These are phyloP conservation scores for Berkeleyomyces rouxiae DNA, from an alignment of 2,329 filamentous ascomycete species.

Conservation along the genomic window DNA sequence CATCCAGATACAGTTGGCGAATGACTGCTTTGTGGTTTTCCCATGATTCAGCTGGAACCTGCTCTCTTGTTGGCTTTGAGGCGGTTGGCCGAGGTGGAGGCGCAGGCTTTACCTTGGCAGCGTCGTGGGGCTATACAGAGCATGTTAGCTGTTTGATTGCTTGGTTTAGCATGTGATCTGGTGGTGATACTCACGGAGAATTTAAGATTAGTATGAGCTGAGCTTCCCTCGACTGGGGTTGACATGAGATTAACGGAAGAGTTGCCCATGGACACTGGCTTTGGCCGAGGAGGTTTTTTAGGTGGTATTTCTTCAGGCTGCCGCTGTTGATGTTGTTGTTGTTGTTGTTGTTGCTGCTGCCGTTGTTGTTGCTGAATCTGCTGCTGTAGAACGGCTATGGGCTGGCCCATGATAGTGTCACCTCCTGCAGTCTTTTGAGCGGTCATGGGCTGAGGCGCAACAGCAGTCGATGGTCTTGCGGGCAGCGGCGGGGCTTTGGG, in stretches of 20 bases:
- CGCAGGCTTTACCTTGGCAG: slow-evolving; percentile 1
- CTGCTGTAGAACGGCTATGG: slow-evolving; percentile 16
- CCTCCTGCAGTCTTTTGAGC: slow-evolving; percentile 11
- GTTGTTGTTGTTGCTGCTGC: background rate
- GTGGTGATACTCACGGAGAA: background rate
- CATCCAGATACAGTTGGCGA: slow-evolving; percentile 30
- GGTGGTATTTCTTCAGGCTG: background rate
- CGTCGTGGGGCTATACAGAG: background rate
- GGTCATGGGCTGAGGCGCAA: slow-evolving; percentile 14
- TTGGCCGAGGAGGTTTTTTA: slow-evolving; percentile 6
- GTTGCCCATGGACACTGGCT: background rate
- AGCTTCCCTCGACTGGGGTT: background rate
- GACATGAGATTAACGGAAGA: background rate
- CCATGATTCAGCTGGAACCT: slow-evolving; percentile 31
- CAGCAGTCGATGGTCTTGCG: slow-evolving; percentile 13
- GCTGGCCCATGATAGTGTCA: background rate
- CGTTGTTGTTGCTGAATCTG: background rate
- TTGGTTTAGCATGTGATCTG: background rate
- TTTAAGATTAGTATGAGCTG: background rate
- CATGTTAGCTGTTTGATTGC: background rate
- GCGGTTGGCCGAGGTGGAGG: slow-evolving; percentile 9
- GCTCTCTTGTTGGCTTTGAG: slow-evolving; percentile 21
- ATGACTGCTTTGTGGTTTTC: slow-evolving; percentile 32
- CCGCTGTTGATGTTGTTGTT: background rate
- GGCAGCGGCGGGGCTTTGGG: slow-evolving; percentile 22